Conservation (phyloP, 1,284 basidiomycete genomes). For the Ceratobasidium sp. region DNA sequence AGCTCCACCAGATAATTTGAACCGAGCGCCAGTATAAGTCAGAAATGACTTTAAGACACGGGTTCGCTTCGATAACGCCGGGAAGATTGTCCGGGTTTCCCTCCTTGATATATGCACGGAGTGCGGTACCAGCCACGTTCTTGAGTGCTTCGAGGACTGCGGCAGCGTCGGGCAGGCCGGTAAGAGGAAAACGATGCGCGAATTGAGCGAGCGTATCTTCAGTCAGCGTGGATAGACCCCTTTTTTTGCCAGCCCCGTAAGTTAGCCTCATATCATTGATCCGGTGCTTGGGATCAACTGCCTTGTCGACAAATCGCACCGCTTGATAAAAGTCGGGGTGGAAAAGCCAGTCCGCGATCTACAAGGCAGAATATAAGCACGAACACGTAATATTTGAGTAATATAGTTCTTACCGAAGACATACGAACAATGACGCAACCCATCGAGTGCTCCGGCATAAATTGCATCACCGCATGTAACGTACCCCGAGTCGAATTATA, state of each 20-base stretch:
- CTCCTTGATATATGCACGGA: not conserved
- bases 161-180: not conserved
- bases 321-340: not conserved
- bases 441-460: not conserved
- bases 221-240: not conserved
- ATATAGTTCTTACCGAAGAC: not conserved
- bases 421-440: not conserved
- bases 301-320: not conserved
- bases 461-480: not conserved
- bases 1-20: not conserved
- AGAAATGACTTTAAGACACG: not conserved
- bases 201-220: not conserved
- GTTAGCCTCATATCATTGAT: not conserved
- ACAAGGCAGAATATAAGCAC: too few species aligned
- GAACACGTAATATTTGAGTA: too few species aligned
- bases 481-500: not conserved
- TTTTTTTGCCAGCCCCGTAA: not conserved
- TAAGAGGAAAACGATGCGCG: not conserved
- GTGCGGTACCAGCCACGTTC: not conserved
- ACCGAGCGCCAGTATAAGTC: not conserved
- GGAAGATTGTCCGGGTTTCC: not conserved
- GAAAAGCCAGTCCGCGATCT: not conserved
- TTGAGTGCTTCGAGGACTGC: not conserved
- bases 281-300: not conserved
- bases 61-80: not conserved